Percentiles rank a stretch among this genome's conserved stretches.
Evolutionary conservation across 2,329 filamentous ascomycete species (phyloP).

Genomic region (Tolypocladium capitatum): DNA sequence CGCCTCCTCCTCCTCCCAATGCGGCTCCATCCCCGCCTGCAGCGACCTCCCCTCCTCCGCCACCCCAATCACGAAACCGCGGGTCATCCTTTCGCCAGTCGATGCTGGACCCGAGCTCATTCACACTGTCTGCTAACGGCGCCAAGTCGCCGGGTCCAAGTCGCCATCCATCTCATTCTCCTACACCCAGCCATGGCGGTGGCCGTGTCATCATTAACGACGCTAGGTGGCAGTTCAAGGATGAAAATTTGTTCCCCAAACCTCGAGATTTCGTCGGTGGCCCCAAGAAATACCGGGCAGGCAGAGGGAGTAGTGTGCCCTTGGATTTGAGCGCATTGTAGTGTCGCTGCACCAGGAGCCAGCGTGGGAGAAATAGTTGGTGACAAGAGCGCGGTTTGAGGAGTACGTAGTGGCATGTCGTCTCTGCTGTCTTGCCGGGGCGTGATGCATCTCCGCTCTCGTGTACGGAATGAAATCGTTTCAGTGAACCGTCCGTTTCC

Average conservation of each 20-base stretch:
- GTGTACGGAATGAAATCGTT: not conserved
- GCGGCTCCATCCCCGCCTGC: conserved; percentile 15
- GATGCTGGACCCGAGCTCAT: conserved; percentile 62
- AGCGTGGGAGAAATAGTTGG: not conserved
- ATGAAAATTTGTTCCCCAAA: conserved; percentile 69
- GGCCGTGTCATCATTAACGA: conserved; percentile 55
- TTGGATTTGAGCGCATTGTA: conserved; percentile 54
- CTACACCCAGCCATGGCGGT: conserved; percentile 13
- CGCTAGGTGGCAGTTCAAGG: conserved; percentile 72
- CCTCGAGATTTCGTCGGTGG: conserved; percentile 69
- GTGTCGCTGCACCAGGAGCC: not conserved
- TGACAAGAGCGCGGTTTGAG: not conserved
- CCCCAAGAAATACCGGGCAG: conserved; percentile 71
- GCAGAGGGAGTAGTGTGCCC: conserved; percentile 86
- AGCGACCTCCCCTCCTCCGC: conserved; percentile 26
- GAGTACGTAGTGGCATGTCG: not conserved
- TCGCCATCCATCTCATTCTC: conserved; percentile 15
- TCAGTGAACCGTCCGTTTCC: not conserved
- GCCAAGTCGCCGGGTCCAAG: conserved; percentile 35
- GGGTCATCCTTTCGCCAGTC: conserved; percentile 40
- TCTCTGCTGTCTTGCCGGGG: not conserved
- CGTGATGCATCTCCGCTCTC: not conserved
- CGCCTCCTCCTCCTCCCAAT: conserved; percentile 18
- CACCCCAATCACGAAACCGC: conserved; percentile 23
- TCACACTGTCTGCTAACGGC: conserved; percentile 58